Evolutionary conservation across 805 yeast genomes (phyloP), one percentile per base, ranked within the genome.

Genomic region (Candida glaebosa): DNA sequence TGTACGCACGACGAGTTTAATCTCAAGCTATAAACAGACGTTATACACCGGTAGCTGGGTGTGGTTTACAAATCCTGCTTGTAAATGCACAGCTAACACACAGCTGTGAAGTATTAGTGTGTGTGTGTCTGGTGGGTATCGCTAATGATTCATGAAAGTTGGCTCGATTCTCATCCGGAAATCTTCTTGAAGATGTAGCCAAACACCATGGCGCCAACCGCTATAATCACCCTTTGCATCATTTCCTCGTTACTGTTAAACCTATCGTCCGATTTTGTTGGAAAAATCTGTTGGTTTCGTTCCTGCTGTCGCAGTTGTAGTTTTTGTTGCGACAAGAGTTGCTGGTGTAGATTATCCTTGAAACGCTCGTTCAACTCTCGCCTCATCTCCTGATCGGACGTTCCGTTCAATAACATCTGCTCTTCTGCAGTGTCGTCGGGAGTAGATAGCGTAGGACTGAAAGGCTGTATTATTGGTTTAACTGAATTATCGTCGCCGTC

Each of bases 211-310:
- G 38, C 38, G 12, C 38, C 38, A 7, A 35, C 38, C 7, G 25
- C 38, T 12, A 35, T 24, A 22, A 35, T 18, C 15, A 35, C 38
- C 17, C 31, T 7, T 7, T 35, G 38, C 14, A 35, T n/a, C 14
- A 35, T 25, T n/a, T 35, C 31, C n/a, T 35, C 38, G 18, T 35
- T 35, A 20, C 30, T 25, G 22, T 35, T 35, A n/a, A 35, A 35
- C 19, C 38, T 35, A 14, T 35, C 38, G 18, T 35, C 38, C 4
- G 38, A 35, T 24, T 35, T 35, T 4, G 38, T 35, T 12, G 38
- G 38, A 22, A 35, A 35, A 18, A 20, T 14, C n/a, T 35, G 38
- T 15, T 24, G 30, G 24, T 24, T 18, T 14, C 6, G 12, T 9
- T 35, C 38, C 20, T 16, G 18, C 16, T 34, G 26, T n/a, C 17